These are phyloP conservation scores for Anastatica hierochuntica DNA, from an alignment of 345 rosid species.

Conservation along the genomic window DNA sequence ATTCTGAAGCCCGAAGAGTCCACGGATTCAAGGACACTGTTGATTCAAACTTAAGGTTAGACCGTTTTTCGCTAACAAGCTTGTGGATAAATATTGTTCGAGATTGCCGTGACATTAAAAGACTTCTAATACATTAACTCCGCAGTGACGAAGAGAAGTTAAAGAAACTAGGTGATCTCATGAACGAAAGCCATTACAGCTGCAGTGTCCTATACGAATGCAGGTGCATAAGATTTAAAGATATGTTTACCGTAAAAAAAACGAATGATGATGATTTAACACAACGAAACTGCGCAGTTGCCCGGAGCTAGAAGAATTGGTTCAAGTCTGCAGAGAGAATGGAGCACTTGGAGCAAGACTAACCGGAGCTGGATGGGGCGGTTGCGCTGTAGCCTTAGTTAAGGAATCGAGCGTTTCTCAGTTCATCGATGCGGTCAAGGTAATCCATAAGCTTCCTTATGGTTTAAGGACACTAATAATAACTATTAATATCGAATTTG, in stretches of 20 bases:
- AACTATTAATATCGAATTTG: background rate
- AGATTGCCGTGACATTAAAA: background rate
- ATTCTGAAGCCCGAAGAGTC: slow-evolving; percentile 82
- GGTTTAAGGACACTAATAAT: background rate
- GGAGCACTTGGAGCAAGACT: slow-evolving; percentile 94
- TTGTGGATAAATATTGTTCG: background rate
- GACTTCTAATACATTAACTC: slow-evolving; percentile 1
- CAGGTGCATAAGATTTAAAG: slow-evolving; percentile 42
- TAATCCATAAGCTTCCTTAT: too few species aligned
- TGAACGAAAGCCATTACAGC: slow-evolving; percentile 92
- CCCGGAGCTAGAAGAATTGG: slow-evolving; percentile 93
- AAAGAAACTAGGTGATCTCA: slow-evolving; percentile 80
- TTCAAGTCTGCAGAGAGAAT: slow-evolving; percentile 47
- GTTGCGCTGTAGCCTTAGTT: slow-evolving; percentile 87
- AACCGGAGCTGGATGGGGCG: slow-evolving; percentile 99
- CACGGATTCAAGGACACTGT: slow-evolving; percentile 81
- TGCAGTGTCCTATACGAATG: slow-evolving; percentile 87
- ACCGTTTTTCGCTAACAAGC: background rate
- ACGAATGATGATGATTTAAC: background rate
- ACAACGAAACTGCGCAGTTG: slow-evolving; percentile 39
- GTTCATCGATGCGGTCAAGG: slow-evolving; percentile 82
- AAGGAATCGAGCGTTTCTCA: slow-evolving; percentile 69
- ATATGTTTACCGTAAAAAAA: background rate
- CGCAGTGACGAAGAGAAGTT: slow-evolving; percentile 83
- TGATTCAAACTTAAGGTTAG: slow-evolving; percentile 51